A percentile compares a stretch with the other conserved stretches of the same genome.
Evolutionary conservation across 2,329 filamentous ascomycete genomes (phyloP).

Genomic region (Exserohilum rostratum): DNA sequence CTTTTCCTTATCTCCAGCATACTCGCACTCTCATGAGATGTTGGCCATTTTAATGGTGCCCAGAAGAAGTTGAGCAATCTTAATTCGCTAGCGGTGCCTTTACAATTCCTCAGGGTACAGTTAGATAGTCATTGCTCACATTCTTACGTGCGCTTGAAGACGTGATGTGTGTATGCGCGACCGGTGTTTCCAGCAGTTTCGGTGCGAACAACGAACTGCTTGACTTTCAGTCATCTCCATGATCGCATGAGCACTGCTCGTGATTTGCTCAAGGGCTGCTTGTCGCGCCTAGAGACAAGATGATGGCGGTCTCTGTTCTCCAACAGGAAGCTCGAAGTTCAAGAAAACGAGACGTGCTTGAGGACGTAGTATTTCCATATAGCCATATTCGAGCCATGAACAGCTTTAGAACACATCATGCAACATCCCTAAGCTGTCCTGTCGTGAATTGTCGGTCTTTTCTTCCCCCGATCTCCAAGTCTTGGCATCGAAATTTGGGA

Average conservation of each 20-base stretch:
- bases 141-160: conserved; percentile 28
- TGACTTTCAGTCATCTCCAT: neutral
- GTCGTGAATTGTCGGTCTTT: conserved; percentile 12
- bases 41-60: conserved; percentile 92
- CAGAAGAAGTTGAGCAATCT: conserved; percentile 79
- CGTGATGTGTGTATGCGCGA: neutral
- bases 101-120: conserved; percentile 76
- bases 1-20: conserved; percentile 93
- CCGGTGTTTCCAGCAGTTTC: neutral
- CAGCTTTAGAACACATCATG: neutral
- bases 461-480: conserved; percentile 15
- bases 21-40: conserved; percentile 63
- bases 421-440: neutral
- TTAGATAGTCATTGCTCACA: conserved; percentile 98
- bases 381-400: neutral
- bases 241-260: neutral
- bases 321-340: neutral
- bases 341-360: neutral
- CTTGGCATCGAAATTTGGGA: conserved; percentile 26
- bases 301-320: neutral
- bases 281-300: neutral
- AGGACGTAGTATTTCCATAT: neutral
- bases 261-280: neutral
- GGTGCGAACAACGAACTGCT: neutral
- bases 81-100: conserved; percentile 99